Evolutionary conservation across 192 early-diverging fungal species (phyloP).

Genomic region (Diversispora epigaea): DNA sequence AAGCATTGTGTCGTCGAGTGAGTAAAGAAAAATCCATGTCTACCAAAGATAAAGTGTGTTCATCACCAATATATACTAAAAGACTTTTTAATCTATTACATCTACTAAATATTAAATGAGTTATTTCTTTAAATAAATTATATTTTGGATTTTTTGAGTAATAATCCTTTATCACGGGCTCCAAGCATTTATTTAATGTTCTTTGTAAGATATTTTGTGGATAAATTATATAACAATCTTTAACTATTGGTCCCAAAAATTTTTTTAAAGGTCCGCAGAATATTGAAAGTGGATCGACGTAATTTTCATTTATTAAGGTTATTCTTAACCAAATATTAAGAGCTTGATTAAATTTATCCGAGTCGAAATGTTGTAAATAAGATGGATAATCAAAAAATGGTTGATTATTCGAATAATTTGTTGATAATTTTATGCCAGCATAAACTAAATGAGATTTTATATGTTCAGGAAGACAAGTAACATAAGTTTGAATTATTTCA

Average conservation of each 20-base stretch:
- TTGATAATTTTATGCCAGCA: background rate
- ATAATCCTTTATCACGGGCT: background rate
- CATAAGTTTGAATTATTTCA: background rate
- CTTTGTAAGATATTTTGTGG: slow-evolving; percentile 3
- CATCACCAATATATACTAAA: background rate
- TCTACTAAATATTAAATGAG: background rate
- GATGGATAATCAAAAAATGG: slow-evolving; percentile 20
- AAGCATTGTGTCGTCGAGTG: background rate
- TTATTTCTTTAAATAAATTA: background rate
- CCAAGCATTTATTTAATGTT: slow-evolving; percentile 7
- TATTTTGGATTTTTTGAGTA: background rate
- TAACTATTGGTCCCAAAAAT: slow-evolving; percentile 7
- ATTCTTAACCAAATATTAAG: slow-evolving; percentile 10
- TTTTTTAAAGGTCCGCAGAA: slow-evolving; percentile 9
- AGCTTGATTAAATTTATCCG: background rate
- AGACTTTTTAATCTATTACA: slow-evolving; percentile 4
- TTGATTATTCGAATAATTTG: background rate
- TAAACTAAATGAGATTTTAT: background rate
- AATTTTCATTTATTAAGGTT: background rate
- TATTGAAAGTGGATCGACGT: background rate
- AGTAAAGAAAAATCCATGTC: background rate
- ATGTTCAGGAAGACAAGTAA: background rate
- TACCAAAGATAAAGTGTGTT: background rate
- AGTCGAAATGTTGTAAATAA: slow-evolving; percentile 7
- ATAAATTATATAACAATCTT: background rate